A percentile compares a stretch with the other conserved stretches of the same genome.
Evolutionary conservation across 2,329 filamentous ascomycete genomes (phyloP).

Genomic region (Trichoderma sp.): DNA sequence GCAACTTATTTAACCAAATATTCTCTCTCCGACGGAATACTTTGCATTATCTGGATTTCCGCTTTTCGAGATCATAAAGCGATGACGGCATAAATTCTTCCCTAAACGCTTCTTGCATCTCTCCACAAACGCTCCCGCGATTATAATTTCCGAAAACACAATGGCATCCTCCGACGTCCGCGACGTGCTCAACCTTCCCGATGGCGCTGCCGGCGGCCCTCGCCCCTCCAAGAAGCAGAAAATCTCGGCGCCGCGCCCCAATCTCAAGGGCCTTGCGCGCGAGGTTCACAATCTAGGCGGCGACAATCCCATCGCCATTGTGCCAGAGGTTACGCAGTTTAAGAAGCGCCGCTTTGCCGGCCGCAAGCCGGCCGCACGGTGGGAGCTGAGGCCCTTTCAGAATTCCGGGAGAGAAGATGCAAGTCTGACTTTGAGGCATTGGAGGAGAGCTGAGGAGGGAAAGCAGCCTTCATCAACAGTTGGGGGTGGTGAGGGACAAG

Average conservation of each 20-base stretch:
- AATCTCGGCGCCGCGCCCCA: slow-evolving; percentile 61
- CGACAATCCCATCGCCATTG: slow-evolving; percentile 69
- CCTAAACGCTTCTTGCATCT: background rate
- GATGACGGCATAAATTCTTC: slow-evolving; percentile 23
- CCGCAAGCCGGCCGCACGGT: slow-evolving; percentile 61
- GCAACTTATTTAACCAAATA: background rate
- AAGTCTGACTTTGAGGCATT: slow-evolving; percentile 73
- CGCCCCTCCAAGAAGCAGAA: slow-evolving; percentile 77
- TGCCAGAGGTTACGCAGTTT: slow-evolving; percentile 62
- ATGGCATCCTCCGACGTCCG: slow-evolving; percentile 82
- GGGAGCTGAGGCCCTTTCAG: slow-evolving; percentile 71
- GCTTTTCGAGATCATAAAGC: background rate
- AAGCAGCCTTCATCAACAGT: slow-evolving; percentile 43
- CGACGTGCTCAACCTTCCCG: slow-evolving; percentile 83
- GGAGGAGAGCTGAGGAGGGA: slow-evolving; percentile 67
- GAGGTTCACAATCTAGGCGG: slow-evolving; percentile 69
- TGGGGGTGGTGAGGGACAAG: slow-evolving; percentile 40
- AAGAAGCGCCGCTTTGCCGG: slow-evolving; percentile 61
- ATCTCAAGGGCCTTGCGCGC: slow-evolving; percentile 65
- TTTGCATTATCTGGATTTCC: background rate
- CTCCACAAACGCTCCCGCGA: background rate
- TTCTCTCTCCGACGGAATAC: background rate
- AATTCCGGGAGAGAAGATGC: slow-evolving; percentile 77
- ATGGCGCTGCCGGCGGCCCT: slow-evolving; percentile 51
- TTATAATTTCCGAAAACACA: slow-evolving; percentile 46